phyloP scores from a whole-genome alignment of 345 rosid species.

The Psidium guajava region DNA sequence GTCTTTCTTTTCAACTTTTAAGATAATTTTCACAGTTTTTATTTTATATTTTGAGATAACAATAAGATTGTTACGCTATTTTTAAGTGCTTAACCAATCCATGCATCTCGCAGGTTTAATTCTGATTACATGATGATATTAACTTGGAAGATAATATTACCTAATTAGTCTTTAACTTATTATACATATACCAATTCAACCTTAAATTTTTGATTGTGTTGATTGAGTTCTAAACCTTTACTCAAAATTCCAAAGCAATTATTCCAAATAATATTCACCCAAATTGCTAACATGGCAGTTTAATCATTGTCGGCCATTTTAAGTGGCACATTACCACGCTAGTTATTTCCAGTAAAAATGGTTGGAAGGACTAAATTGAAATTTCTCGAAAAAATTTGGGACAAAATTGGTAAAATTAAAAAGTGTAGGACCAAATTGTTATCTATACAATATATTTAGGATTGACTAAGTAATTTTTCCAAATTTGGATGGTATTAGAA shows the following conservation, averaged over 20 bases:
- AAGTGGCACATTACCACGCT: rapidly evolving
- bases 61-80: background rate
- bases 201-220: background rate
- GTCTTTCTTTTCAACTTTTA: background rate
- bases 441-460: background rate
- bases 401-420: background rate
- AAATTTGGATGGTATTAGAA: background rate
- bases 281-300: background rate
- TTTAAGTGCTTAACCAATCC: background rate
- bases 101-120: background rate
- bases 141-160: background rate
- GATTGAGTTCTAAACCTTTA: background rate
- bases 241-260: background rate
- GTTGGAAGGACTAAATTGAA: background rate
- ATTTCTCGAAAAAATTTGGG: background rate
- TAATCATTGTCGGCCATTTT: rapidly evolving
- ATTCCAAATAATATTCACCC: background rate
- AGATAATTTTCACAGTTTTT: background rate
- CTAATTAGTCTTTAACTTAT: background rate
- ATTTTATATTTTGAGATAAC: background rate
- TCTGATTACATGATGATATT: background rate
- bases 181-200: background rate
- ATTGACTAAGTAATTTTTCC: background rate
- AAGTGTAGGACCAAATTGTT: background rate
- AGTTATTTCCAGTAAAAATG: rapidly evolving